Evolutionary conservation across 1,284 basidiomycete species (phyloP).

Genomic region (Malassezia restricta): DNA sequence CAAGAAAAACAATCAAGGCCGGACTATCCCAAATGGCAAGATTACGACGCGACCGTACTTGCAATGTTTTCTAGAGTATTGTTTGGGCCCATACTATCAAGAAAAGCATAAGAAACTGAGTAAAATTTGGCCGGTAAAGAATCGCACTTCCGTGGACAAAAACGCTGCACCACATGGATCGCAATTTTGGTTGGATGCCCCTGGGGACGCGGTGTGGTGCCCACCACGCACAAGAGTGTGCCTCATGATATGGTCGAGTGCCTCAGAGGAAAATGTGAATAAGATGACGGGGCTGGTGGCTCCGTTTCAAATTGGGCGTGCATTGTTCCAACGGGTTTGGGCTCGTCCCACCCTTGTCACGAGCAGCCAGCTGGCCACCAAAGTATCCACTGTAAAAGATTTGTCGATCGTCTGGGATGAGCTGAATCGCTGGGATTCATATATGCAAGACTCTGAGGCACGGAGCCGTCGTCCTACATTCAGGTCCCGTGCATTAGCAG

Average conservation of each 20-base stretch:
- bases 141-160: not conserved
- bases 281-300: conserved; percentile 47
- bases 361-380: conserved; percentile 12
- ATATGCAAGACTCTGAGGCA: not conserved
- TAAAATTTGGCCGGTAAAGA: not conserved
- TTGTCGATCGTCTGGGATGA: conserved; percentile 61
- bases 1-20: conserved; percentile 40
- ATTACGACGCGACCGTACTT: conserved; percentile 55
- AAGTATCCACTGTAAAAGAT: conserved; percentile 54
- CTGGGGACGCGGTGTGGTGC: not conserved
- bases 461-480: not conserved
- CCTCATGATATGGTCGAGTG: conserved; percentile 75
- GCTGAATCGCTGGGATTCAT: conserved; percentile 38
- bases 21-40: conserved; percentile 13
- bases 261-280: conserved; percentile 63
- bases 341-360: conserved; percentile 60
- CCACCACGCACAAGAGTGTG: conserved; percentile 4
- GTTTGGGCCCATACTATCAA: conserved; percentile 20
- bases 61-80: conserved; percentile 55
- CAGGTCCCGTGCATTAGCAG: conserved; percentile 1
- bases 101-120: not conserved
- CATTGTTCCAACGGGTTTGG: conserved; percentile 54
- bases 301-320: conserved; percentile 26
- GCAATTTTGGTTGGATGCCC: conserved; percentile 20
- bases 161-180: conserved; percentile 19